Evolutionary conservation across 768 basidiomycete genomes (phyloP), one percentile per base, ranked within the genome.

Genomic region (Leccinum pellstonianum): DNA sequence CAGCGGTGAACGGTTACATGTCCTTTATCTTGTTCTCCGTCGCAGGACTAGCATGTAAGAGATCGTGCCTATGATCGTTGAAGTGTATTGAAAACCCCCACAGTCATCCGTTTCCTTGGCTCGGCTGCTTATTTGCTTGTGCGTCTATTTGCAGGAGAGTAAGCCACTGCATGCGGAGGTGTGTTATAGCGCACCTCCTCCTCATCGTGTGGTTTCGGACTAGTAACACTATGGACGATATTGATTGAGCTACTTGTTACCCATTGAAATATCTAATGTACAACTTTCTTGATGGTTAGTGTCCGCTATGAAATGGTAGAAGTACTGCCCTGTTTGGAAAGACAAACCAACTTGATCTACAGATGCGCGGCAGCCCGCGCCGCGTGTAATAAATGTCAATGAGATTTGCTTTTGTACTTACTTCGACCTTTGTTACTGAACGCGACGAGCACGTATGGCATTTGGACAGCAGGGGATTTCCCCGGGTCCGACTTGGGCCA

Each of bases 61-160:
- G 41, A 38, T 60, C 4, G 1, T 54, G 35, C 23, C 49, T 56
- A 37, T 17, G 11, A 15, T 2, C 11, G 19, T 7, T 41, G 41
- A 41, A n/a, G 11, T 12, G 7, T 27, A 55, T n/a, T 41, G 1
- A 29, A n/a, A 49, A 29, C 25, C 33, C 29, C 0, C 51, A 38
- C 62, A 95, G 93, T 93, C 53, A 78, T 95, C 53, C 86, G 95
- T 8, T 96, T 96, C 70, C 65, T 91, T 5, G 95, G 95, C 1
- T 88, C 88, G 11, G 84, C 90, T 54, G 75, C 79, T 37, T 96
- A 98, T 68, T 86, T 98, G 83, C 69, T 95, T 54, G 79, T 97
- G 21, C 85, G 95, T 15, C 69, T 97, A 57, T 95, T 97, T 72
- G 90, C 91, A 27, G 92, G 95, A 62, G 94, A 95, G 77, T 96